Evolutionary conservation across 805 yeast species (phyloP).

Genomic region (Zygosaccharomyces kombuchaensis): DNA sequence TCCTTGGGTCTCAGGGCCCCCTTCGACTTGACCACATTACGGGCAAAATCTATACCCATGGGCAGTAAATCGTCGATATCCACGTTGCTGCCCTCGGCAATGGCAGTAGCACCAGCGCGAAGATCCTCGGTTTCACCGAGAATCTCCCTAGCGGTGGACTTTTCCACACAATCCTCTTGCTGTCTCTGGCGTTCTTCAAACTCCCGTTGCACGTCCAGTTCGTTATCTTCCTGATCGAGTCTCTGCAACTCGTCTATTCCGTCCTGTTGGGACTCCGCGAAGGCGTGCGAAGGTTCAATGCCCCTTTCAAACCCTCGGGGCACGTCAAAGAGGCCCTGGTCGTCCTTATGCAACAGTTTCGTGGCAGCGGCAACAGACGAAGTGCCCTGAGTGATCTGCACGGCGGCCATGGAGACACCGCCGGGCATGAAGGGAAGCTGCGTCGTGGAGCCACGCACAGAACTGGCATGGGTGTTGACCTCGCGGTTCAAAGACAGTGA

Average conservation of each 20-base stretch:
- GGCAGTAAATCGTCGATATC: constrained; percentile 47
- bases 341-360: constrained; percentile 56
- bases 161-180: constrained; percentile 23
- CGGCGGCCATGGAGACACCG: constrained; percentile 47
- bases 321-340: constrained; percentile 69
- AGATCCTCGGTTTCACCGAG: constrained; percentile 16
- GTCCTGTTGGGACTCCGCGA: constrained; percentile 14
- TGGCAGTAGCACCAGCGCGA: not conserved
- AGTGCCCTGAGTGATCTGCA: constrained; percentile 16
- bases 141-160: constrained; percentile 11
- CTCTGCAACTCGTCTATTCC: constrained; percentile 22
- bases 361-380: constrained; percentile 25
- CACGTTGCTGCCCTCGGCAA: not conserved
- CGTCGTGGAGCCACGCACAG: constrained; percentile 64
- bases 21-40: constrained; percentile 31
- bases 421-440: constrained; percentile 93
- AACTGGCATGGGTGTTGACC: constrained; percentile 55
- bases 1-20: constrained; percentile 42
- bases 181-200: constrained; percentile 37
- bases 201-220: constrained; percentile 36
- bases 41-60: constrained; percentile 44
- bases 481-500: constrained; percentile 72
- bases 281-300: constrained; percentile 34
- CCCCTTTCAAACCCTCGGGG: constrained; percentile 85
- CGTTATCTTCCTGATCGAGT: constrained; percentile 34